Evolutionary conservation across 1,284 basidiomycete species (phyloP), one percentile per base, ranked within the genome.

Genomic region (Moniliophthora roreri): DNA sequence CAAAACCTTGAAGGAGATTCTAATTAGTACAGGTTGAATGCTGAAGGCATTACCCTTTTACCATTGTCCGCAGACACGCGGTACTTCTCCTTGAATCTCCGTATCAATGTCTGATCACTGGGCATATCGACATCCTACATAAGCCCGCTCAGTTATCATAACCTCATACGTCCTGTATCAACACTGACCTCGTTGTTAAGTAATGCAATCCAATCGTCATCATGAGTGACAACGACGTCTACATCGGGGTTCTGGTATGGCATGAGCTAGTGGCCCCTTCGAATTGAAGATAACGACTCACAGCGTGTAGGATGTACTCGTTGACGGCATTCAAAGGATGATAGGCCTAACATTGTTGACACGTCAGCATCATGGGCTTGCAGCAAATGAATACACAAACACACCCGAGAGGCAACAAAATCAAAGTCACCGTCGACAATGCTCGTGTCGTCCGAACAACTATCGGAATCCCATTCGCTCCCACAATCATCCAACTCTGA

Each of bases 311-410:
- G 11, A 52, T 28, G 35, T 52, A 35, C 5, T 52, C 44, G 28
- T 52, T 52, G 34, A 52, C 26, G 15, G 39, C n/a, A 15, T 38
- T 38, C 18, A 32, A 47, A 10, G 51, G 51, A 39, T 52, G 51
- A 36, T 45, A 47, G 16, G 37, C n/a, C 8, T 15, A 3, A 38
- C 3, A 47, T 26, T 18, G 11, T 26, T n/a, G 9, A 21, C 20
- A 13, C 32, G 5, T 16, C 18, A 35, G 21, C 20, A 45, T 15
- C 3, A 10, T 26, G 13, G 4, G 28, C 38, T n/a, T 3, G n/a
- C n/a, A 34, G 26, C 13, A 21, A 34, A 13, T 18, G 16, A 24
- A 13, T 44, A 44, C 28, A 37, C 21, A 11, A 16, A 41, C 13
- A 24, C 16, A 36, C n/a, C 23, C 18, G 20, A 18, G 28, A 32